Conservation (phyloP, 371 early-diverging fungal genomes). For the Syncephalastrum sp. region DNA sequence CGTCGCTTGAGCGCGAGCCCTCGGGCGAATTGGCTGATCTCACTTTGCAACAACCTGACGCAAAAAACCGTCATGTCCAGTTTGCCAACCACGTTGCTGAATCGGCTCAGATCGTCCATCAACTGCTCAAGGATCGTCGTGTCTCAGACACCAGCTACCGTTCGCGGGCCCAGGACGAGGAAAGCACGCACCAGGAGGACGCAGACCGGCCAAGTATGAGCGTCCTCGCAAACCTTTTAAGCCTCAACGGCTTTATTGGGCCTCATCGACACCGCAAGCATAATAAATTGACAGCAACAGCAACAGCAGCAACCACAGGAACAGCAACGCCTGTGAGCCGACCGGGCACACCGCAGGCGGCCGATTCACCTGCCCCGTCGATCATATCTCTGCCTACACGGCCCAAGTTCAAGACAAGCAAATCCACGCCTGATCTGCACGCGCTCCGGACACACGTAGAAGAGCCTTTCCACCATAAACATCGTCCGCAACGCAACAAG, state of each 20-base stretch:
- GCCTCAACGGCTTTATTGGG: slow-evolving; percentile 17
- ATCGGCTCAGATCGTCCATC: slow-evolving; percentile 36
- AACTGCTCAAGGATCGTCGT: slow-evolving; percentile 19
- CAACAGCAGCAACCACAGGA: no score
- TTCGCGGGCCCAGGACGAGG: neutral
- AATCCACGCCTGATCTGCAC: no score
- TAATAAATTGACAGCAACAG: no score
- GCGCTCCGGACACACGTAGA: no score
- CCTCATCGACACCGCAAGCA: no score
- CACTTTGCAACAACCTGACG: slow-evolving; percentile 29
- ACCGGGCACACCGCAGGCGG: no score
- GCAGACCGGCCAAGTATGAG: slow-evolving; percentile 18
- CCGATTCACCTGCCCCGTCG: no score
- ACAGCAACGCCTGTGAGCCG: no score
- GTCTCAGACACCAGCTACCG: no score
- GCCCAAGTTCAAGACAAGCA: no score
- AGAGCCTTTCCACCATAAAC: slow-evolving; percentile 3
- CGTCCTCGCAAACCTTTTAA: slow-evolving; percentile 36
- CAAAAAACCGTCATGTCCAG: slow-evolving; percentile 35
- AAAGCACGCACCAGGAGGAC: neutral
- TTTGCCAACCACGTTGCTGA: slow-evolving; percentile 40
- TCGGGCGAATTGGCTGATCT: slow-evolving; percentile 7
- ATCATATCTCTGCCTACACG: no score
- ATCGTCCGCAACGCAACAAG: neutral
- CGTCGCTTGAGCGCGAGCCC: no score